Evolutionary conservation across 2,329 filamentous ascomycete genomes (phyloP).

Genomic region (Lomentospora prolificans): DNA sequence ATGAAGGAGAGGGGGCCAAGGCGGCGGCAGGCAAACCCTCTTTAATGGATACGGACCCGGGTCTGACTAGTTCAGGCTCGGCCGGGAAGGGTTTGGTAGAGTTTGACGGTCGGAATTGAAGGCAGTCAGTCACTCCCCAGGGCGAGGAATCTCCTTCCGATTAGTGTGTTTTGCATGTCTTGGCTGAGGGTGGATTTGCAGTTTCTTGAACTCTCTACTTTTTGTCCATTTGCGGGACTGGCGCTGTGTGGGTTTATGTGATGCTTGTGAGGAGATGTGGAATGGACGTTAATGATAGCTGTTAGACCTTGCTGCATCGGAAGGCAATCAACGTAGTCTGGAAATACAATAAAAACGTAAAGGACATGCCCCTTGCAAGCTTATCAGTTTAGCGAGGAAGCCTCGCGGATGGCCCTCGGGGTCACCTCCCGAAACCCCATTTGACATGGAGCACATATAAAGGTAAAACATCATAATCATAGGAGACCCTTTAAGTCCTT

Average conservation of each 20-base stretch:
- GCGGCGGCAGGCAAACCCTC: constrained; percentile 21
- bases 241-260: background rate
- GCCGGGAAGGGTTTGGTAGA: constrained; percentile 28
- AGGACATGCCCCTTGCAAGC: no score
- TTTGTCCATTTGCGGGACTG: background rate
- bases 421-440: no score
- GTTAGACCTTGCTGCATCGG: background rate
- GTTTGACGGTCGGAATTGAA: constrained; percentile 27
- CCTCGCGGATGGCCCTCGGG: no score
- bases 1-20: constrained; percentile 16
- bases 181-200: background rate
- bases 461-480: no score
- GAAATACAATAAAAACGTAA: no score
- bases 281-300: background rate
- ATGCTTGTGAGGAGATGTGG: background rate
- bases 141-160: background rate
- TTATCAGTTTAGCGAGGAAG: no score
- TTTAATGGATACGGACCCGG: constrained; percentile 21
- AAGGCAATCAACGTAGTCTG: no score
- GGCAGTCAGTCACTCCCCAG: background rate
- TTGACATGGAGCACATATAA: no score
- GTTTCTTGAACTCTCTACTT: background rate
- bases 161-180: background rate
- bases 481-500: no score
- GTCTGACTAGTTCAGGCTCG: constrained; percentile 13